Percentiles rank a stretch among this genome's conserved stretches.
Conservation (phyloP, 2,329 filamentous ascomycete genomes). For the Claviceps sp. region DNA sequence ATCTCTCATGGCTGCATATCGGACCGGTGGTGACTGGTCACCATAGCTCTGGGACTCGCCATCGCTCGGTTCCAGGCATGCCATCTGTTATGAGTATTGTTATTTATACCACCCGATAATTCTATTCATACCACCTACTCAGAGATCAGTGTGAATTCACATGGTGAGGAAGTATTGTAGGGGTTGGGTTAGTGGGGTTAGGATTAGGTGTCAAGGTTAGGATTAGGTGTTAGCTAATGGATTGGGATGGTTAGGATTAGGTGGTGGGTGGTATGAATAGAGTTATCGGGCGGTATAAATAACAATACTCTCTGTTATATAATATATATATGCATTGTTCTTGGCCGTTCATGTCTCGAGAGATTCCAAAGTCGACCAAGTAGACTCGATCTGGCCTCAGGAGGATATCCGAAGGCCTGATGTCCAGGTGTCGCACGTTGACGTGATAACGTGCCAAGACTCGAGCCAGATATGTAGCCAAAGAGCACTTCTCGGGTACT, state of each 20-base stretch:
- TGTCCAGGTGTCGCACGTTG: conserved; percentile 31
- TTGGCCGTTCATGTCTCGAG: conserved; percentile 30
- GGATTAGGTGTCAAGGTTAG: too few relatives aligned
- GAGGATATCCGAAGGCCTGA: conserved; percentile 35
- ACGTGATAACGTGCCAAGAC: conserved; percentile 29
- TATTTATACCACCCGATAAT: too few relatives aligned
- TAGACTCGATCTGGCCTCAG: conserved; percentile 31
- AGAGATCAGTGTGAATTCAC: too few relatives aligned
- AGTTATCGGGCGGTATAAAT: too few relatives aligned
- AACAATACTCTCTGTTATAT: too few relatives aligned
- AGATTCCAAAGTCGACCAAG: conserved; percentile 36
- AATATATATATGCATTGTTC: conserved; percentile 27
- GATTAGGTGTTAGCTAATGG: too few relatives aligned
- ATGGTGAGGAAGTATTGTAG: too few relatives aligned
- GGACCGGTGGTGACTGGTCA: conserved; percentile 18
- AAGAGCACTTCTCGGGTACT: conserved; percentile 18
- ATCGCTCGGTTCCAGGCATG: conserved; percentile 27
- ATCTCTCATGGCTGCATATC: conserved; percentile 35
- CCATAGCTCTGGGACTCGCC: conserved; percentile 31
- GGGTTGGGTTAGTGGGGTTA: too few relatives aligned
- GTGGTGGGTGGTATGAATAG: too few relatives aligned
- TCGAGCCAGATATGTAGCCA: conserved; percentile 29
- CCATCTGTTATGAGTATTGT: conserved; percentile 19
- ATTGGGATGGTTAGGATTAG: too few relatives aligned
- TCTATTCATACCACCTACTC: too few relatives aligned